Evolutionary conservation across 768 basidiomycete genomes (phyloP), one percentile per base, ranked within the genome.

Genomic region (Chalciporus chontae): DNA sequence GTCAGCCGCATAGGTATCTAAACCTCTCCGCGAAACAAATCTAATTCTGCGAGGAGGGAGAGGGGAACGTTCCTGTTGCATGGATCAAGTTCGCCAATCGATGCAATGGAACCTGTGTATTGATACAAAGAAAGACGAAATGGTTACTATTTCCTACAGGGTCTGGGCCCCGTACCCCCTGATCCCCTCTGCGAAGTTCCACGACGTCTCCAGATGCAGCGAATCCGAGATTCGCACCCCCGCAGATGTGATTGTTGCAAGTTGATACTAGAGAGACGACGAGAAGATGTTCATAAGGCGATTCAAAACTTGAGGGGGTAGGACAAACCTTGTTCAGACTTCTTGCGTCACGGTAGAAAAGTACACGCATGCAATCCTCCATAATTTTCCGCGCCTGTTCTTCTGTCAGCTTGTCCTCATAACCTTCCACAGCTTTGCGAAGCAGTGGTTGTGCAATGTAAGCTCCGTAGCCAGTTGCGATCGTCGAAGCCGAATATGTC

Each of bases 281-380:
- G 5, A 43, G 37, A 41, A 34, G 14, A n/a, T 2, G 13, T 5
- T 45, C 18, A 29, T 31, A 45, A 45, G 17, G 27, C n/a, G 21
- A 17, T 17, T 1, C 27, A 18, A 2, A 21, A 18, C 5, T 19
- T 50, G 38, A 15, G 53, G 24, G 27, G 41, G 11, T 5, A 23
- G 21, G 39, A 63, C 76, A 27, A 55, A 91, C 94, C 82, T 97
- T 96, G 78, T 98, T 89, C 68, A 94, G 73, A 73, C 90, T 92
- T 58, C 95, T 78, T 6, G 95, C 95, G 60, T 99, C 96, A 39
- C 96, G 83, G 72, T 99, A 99, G 72, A 86, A 98, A 42, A 99
- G 78, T 14, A 98, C 94, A 57, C 84, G 83, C 85, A 99, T 90
- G 65, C 87, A 84, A 43, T 88, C 81, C 61, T 88, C 81, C 46